Evolutionary conservation across 2,329 filamentous ascomycete genomes (phyloP), one percentile per base, ranked within the genome.

Genomic region (Colletotrichum godetiae): DNA sequence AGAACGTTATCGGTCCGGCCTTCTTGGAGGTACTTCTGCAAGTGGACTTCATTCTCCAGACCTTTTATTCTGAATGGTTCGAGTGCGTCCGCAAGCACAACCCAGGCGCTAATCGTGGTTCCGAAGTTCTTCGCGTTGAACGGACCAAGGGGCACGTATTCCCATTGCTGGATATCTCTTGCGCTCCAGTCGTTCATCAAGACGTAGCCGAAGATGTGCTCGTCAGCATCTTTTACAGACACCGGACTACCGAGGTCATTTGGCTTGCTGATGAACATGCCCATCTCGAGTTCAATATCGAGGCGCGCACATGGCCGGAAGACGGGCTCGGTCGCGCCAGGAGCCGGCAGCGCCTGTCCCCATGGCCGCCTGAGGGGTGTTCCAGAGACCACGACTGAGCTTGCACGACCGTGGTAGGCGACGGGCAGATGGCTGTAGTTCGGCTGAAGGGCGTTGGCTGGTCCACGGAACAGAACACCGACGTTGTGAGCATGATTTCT

Each of bases 271-370:
- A 96, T 86, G 77, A 95, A 95, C 71, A 91, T 92, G 4, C 92
- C 94, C 46, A 96, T 84, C 79, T 97, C 94, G 1, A 96, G 86
- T 81, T 97, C 94, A 53, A 95, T 91, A 78, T 97, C 94, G 0
- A 97, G 86, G 78, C 88, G 79, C 68, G 79, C 89, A 76, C 88
- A 89, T 75, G 90, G 91, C 0, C 90, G 86, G 3, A 89, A 88
- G 67, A 92, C 90, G 2, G 83, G 83, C 1, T 87, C 86, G 90
- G 67, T 87, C 78, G 81, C 91, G 89, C 77, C 76, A 0, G 75
- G 72, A 4, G 68, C 64, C 4, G 72, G 72, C 8, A 74, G 27
- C 1, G 64, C 72, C 79, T 95, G 93, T 1, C 93, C 93, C 62
- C 89, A 88, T 0, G 93, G 93, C 57, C 93, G 86, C 29, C 87